Base-by-base conservation (phyloP, 345 rosid species). In the Melastoma malabathricum region DNA sequence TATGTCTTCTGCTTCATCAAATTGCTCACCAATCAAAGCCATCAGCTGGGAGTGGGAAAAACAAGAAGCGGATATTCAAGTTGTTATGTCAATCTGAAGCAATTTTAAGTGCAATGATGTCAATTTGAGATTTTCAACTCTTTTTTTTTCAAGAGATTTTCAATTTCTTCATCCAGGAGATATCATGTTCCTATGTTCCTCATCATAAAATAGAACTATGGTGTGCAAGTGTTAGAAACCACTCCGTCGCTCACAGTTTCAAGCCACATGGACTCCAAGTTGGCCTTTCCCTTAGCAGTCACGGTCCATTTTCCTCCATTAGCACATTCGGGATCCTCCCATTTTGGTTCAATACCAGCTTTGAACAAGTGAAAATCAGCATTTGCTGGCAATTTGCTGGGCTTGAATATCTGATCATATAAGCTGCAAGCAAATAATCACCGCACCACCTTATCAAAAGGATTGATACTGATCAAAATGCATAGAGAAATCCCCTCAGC, bases 241-340 rank as follows among this genome's bases (percentile, higher is more conserved):
- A 45, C 29, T 14, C 10, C 63, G 51, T 49, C 41, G 13, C 16
- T 46, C 77, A 90, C 96, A 45, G 94, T 83, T 68, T 90, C 94
- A 20, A 81, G 90, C 96, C 98, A 89, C 84, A 74, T 72, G 44
- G 64, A 54, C 54, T 86, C 94, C 18, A 90, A 72, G 55, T 51
- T 60, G 51, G 65, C 5, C 70, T 82, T 86, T 61, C 80, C 69
- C 63, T 52, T 60, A 57, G 61, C 51, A 18, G 71, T 50, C 59
- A 86, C 74, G 34, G 90, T 61, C 98, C 98, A 90, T 68, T 86
- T 90, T 23, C 98, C 98, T 31, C 98, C 96, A 71, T 70, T 55
- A 47, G 94, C 89, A 66, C 94, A 83, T 70, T 78, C 94, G 0
- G 94, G 94, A 75, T 90, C 98, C 72, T 90, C 98, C 98, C 96